Conservation (phyloP, 805 yeast species). For the Yarrowia deformans region DNA sequence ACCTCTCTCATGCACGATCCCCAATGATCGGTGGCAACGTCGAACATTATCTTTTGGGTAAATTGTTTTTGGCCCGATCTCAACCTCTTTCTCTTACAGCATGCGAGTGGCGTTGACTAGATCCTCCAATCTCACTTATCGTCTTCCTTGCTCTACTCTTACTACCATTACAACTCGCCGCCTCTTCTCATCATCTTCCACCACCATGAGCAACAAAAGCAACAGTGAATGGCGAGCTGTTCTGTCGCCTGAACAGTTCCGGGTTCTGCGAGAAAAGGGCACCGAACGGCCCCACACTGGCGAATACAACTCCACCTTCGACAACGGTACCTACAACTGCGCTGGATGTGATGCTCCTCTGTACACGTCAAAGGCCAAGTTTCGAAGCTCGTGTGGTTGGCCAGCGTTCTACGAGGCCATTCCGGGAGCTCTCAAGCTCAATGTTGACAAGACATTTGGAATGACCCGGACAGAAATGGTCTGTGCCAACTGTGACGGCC, state of each 20-base stretch:
- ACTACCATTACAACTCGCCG: neutral
- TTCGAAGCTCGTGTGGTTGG: conserved; percentile 96
- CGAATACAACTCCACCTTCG: conserved; percentile 59
- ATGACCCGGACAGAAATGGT: conserved; percentile 89
- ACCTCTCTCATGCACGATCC: too few species aligned
- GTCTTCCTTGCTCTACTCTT: neutral
- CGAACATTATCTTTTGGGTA: neutral
- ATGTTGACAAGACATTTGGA: conserved; percentile 70
- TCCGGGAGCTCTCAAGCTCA: conserved; percentile 74
- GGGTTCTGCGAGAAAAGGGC: conserved; percentile 74
- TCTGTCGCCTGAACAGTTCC: conserved; percentile 76
- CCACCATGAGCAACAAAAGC: conserved; percentile 43
- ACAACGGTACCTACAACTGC: conserved; percentile 75
- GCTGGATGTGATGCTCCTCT: conserved; percentile 86
- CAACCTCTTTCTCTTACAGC: neutral
- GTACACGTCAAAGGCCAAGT: conserved; percentile 80
- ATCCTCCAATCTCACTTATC: neutral
- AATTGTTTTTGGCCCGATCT: neutral
- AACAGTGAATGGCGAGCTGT: conserved; percentile 82
- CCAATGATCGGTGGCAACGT: neutral
- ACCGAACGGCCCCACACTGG: conserved; percentile 76
- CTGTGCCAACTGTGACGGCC: conserved; percentile 90
- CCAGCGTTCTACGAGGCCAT: conserved; percentile 93
- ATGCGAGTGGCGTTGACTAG: conserved; percentile 8
- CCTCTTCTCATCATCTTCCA: neutral